Percentiles rank a stretch among this genome's conserved stretches.
phyloP scores from a whole-genome alignment of 2,329 filamentous ascomycete species.

The Alternaria metachromatica region DNA sequence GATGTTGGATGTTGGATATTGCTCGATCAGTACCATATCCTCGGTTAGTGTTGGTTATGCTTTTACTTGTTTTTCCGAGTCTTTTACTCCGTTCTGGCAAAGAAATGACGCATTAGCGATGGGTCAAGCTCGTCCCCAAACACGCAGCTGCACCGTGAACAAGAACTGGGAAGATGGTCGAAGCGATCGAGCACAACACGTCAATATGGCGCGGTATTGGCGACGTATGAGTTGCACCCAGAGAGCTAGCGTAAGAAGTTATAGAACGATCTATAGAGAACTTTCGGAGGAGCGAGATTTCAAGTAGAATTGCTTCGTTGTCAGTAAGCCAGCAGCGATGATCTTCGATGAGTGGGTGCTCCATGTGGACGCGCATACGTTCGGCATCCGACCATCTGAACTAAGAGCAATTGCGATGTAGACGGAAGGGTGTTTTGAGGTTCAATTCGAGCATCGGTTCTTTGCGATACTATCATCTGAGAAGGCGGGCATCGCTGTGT shows the following conservation, averaged over 20 bases:
- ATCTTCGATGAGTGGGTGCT: neutral
- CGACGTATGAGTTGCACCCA: neutral
- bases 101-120: neutral
- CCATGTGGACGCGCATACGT: neutral
- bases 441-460: neutral
- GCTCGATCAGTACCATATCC: neutral
- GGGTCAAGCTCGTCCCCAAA: neutral
- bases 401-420: neutral
- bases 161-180: neutral
- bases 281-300: accelerated
- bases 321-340: neutral
- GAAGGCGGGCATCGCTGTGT: neutral
- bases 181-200: neutral
- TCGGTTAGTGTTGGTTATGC: neutral
- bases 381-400: neutral
- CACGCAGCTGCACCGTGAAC: neutral
- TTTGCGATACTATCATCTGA: neutral
- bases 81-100: neutral
- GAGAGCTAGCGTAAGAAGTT: neutral
- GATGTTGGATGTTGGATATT: neutral
- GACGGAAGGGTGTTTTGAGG: neutral
- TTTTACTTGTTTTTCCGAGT: neutral
- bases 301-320: neutral
- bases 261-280: neutral
- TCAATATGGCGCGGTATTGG: neutral